Evolutionary conservation across 1,284 basidiomycete species (phyloP).

Genomic region (Amylostereum chailletii): DNA sequence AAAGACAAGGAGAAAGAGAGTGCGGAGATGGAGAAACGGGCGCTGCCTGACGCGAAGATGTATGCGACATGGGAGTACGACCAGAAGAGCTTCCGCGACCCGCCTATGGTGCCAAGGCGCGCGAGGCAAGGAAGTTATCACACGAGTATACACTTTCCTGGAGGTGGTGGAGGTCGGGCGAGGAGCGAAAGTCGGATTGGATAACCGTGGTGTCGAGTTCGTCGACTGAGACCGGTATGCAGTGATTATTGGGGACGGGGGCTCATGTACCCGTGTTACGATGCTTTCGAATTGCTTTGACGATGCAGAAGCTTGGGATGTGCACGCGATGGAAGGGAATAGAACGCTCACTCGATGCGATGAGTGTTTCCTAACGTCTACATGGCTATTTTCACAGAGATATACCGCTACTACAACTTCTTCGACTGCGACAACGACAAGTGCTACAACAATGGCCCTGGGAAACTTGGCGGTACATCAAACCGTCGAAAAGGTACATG

Average conservation of each 20-base stretch:
- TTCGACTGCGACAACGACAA: too few species aligned
- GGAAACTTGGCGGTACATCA: slow-evolving; percentile 10
- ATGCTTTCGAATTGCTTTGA: slow-evolving; percentile 9
- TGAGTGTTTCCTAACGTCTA: too few species aligned
- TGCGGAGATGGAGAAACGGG: slow-evolving; percentile 19
- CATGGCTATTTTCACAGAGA: too few species aligned
- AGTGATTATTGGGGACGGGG: too few species aligned
- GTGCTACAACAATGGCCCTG: too few species aligned
- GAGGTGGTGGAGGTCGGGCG: slow-evolving; percentile 12
- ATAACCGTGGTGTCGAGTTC: slow-evolving; percentile 3
- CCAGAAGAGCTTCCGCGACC: slow-evolving; percentile 49
- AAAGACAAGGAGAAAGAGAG: slow-evolving; percentile 22
- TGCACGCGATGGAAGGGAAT: background rate
- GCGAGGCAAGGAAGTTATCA: slow-evolving; percentile 21
- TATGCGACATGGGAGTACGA: slow-evolving; percentile 75
- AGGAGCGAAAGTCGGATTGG: slow-evolving; percentile 19
- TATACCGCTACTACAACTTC: too few species aligned
- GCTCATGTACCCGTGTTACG: background rate
- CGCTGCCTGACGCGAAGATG: slow-evolving; percentile 58
- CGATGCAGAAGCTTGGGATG: background rate
- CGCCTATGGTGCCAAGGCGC: slow-evolving; percentile 25
- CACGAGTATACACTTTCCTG: slow-evolving; percentile 4
- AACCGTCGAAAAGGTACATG: slow-evolving; percentile 13
- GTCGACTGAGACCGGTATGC: background rate
- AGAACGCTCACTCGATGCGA: too few species aligned